Base-by-base conservation (phyloP, 805 yeast genomes). In the Candida arabinofermentans region DNA sequence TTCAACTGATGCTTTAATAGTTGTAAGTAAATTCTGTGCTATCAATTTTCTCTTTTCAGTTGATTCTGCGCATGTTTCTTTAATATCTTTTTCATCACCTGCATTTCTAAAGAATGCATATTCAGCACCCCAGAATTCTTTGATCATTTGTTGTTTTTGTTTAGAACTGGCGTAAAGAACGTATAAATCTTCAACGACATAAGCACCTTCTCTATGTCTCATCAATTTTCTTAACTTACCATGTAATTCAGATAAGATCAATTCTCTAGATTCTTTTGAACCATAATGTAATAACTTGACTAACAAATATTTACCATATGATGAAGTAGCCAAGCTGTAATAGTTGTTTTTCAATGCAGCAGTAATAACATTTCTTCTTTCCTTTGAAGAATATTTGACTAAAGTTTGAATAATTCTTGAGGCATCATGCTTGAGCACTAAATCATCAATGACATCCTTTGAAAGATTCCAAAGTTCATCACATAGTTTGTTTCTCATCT, bases 191-290 rank as follows among this genome's bases (percentile, higher is more conserved):
- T 91, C 98, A 50, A 90, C 89, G 30, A 91, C 98, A 57, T 91
- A 89, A 12, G 98, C 98, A 66, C 97, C 99, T 72, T 91, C 98
- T 69, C 86, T 83, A 67, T 91, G 97, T 71, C 95, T 81, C 93
- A 91, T 88, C 44, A 91, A 71, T 66, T 88, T 91, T 62, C 96
- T 76, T 57, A 87, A 77, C 54, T 83, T 82, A 37, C 99, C 99
- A 58, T 89, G 96, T 51, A 91, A 73, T 67, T 89, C 96, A 57
- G 83, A 75, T 42, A 90, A 73, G 42, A 91, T 83, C 27, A 78
- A 53, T 40, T 79, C 83, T 55, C 96, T 76, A 1, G 90, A 79
- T 24, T 82, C 81, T 58, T 82, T 87, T 6, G 91, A 77, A 6
- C 99, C 99, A 64, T 91, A 91, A 66, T 90, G 96, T 55, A 91